Evolutionary conservation across 352 stramenopile genomes (phyloP), one percentile per base, ranked within the genome.

Genomic region (Phytophthora sp.): DNA sequence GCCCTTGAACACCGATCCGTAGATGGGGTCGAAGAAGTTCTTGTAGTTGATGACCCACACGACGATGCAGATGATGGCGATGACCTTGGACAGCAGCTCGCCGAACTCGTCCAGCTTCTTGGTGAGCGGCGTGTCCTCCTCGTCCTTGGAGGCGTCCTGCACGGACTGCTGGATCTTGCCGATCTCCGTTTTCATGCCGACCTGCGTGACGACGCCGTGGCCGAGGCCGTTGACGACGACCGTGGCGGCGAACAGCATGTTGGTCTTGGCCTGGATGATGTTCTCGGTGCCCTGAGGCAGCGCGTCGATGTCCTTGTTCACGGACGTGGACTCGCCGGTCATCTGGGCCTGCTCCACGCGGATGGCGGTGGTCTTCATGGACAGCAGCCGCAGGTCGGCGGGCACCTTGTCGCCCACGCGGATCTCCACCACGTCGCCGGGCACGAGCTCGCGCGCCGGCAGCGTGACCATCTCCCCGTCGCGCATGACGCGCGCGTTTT

Each of bases 41-140:
- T 98, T 97, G 74, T 99, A 98, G 59, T 96, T 98, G 64, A 98
- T 98, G 24, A 95, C 70, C 95, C 97, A 99, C 5, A 99, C 96
- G 5, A 95, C 82, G 18, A 99, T 74, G 76, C 97, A 99, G 56
- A 99, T 99, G 30, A 97, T 65, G n/a, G 92, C 95, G 69, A 99
- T 99, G 18, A 99, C 89, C 56, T 96, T 94, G 10, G 96, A 98
- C 34, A 99, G 74, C 17, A 94, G 86, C 59, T 98, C 84, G 24
- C 95, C 97, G 74, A 99, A 99, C 72, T 99, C 95, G 79, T 99
- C 97, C 6, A 99, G 77, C 76, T 99, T 99, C 64, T 98, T 95
- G 60, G 91, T 96, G 1, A 99, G 82, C 26, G 97, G 98, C 39
- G 97, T 99, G 57, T 98, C 93, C 51, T 98, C 85, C 48, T 98